Evolutionary conservation across 2,329 filamentous ascomycete species (phyloP).

Genomic region (Calonectria henricotiae): DNA sequence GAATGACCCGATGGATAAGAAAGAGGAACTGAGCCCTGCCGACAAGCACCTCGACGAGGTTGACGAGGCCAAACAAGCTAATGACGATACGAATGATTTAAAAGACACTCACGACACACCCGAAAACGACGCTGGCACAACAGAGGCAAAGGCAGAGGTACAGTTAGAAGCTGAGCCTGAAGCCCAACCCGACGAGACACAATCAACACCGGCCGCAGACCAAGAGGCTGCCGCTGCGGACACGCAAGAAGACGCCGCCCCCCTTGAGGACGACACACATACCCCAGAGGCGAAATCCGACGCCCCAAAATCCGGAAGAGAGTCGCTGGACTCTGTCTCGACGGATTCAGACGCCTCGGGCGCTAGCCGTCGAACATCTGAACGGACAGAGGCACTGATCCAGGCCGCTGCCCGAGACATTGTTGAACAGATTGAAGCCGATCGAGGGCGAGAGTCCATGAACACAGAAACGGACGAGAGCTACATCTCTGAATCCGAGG

Average conservation of each 20-base stretch:
- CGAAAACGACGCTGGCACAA: constrained; percentile 22
- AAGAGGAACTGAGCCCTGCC: constrained; percentile 34
- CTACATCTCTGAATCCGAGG: constrained; percentile 51
- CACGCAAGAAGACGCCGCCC: not conserved
- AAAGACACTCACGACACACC: constrained; percentile 17
- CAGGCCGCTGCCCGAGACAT: constrained; percentile 69
- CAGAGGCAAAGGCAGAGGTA: constrained; percentile 29
- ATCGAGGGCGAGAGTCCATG: constrained; percentile 47
- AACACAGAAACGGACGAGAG: constrained; percentile 48
- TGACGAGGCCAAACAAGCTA: constrained; percentile 31
- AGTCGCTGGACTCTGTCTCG: constrained; percentile 47
- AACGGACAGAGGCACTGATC: constrained; percentile 69
- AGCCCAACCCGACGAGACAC: constrained; percentile 35
- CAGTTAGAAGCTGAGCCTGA: constrained; percentile 8
- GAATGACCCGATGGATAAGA: constrained; percentile 54
- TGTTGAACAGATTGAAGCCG: constrained; percentile 64
- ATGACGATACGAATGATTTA: constrained; percentile 21
- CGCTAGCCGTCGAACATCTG: constrained; percentile 60
- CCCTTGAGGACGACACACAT: constrained; percentile 37
- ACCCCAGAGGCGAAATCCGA: constrained; percentile 45
- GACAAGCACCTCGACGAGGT: constrained; percentile 37
- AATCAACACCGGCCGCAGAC: constrained; percentile 28
- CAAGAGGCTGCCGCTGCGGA: constrained; percentile 21
- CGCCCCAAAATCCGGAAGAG: constrained; percentile 42
- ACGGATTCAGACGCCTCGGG: constrained; percentile 46